Conservation (phyloP, 352 stramenopile genomes). For the Saprolegnia parasitica region DNA sequence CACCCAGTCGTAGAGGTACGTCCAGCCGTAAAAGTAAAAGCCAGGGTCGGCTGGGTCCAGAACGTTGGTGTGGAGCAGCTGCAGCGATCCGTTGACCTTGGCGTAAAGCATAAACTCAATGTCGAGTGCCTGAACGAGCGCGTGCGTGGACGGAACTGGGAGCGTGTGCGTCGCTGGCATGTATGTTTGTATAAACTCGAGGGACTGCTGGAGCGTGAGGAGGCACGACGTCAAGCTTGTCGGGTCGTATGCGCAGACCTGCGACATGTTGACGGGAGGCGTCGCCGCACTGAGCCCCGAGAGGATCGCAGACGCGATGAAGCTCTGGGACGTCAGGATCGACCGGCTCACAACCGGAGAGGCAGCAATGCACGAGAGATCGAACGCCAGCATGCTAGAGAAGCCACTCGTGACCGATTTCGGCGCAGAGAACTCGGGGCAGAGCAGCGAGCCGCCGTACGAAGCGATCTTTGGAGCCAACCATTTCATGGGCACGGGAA, state of each 20-base stretch:
- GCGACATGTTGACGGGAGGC: background rate
- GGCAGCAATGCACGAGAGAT: background rate
- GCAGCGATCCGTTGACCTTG: background rate
- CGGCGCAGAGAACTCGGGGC: background rate
- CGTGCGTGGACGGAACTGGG: too few species aligned
- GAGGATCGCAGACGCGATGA: background rate
- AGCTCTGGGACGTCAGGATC: background rate
- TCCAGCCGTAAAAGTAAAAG: constrained; percentile 1
- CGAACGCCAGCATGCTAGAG: background rate
- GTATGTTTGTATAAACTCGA: too few species aligned
- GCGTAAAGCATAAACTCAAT: constrained; percentile 11
- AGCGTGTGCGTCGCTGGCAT: too few species aligned
- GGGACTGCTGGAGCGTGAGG: background rate
- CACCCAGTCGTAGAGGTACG: constrained; percentile 9
- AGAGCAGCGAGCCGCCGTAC: background rate
- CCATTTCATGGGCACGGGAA: background rate
- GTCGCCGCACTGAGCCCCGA: background rate
- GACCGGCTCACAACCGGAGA: background rate
- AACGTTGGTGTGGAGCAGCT: background rate
- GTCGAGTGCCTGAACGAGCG: background rate
- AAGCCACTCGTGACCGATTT: background rate
- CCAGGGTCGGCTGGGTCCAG: background rate
- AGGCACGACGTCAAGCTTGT: too few species aligned
- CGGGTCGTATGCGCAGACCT: background rate
- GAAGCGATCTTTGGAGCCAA: background rate